A percentile compares a stretch with the other conserved stretches of the same genome.
These are phyloP conservation scores for Microcyclospora tardicrescens DNA, from an alignment of 2,329 filamentous ascomycete genomes.

Conservation along the genomic window DNA sequence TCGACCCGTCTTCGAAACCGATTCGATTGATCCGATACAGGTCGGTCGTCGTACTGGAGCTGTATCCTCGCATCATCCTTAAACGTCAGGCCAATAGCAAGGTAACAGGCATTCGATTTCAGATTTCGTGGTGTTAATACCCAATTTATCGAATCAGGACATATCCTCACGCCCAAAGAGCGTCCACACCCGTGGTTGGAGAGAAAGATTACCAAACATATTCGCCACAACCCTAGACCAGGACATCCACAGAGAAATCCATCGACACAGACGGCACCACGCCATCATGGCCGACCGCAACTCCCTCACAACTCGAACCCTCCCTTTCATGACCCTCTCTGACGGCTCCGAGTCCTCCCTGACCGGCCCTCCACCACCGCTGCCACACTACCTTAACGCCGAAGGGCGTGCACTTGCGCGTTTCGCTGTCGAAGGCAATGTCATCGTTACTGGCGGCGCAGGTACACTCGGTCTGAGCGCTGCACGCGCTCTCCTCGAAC, in stretches of 20 bases:
- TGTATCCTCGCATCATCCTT: no score
- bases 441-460: conserved; percentile 52
- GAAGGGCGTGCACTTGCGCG: conserved; percentile 33
- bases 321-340: conserved; percentile 39
- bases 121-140: no score
- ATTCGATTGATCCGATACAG: no score
- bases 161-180: no score
- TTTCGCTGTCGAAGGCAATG: conserved; percentile 41
- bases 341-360: conserved; percentile 28
- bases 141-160: no score
- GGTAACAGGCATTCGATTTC: no score
- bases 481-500: conserved; percentile 52
- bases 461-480: conserved; percentile 49
- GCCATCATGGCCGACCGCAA: conserved; percentile 27
- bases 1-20: no score
- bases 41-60: no score
- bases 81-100: no score
- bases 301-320: conserved; percentile 29
- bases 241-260: not conserved
- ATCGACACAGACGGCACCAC: not conserved
- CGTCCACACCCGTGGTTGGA: no score
- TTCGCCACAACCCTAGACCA: not conserved
- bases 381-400: conserved; percentile 29
- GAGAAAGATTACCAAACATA: no score
- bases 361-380: conserved; percentile 33